Percentiles rank a stretch among this genome's conserved stretches.
phyloP scores from a whole-genome alignment of 805 yeast species.

The Gaillardinia entomophila region DNA sequence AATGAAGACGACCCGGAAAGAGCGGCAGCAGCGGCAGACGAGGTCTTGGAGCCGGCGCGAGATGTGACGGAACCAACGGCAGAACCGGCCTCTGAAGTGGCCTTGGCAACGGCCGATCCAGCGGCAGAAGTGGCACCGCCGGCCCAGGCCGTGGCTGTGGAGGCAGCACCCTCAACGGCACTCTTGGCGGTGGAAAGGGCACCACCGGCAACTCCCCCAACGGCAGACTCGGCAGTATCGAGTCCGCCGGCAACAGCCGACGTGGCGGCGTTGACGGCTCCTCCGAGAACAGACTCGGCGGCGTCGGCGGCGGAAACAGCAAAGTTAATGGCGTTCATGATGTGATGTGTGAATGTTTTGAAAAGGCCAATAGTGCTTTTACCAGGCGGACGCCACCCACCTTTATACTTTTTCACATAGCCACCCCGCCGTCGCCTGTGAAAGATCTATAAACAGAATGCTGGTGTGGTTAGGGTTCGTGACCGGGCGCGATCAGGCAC shows the following conservation, averaged over 20 bases:
- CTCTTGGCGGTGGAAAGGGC: slow-evolving; percentile 9
- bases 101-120: slow-evolving; percentile 6
- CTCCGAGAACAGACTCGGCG: slow-evolving; percentile 3
- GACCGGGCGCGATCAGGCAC: too few relatives aligned
- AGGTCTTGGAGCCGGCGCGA: slow-evolving; percentile 3
- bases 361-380: not conserved
- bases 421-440: too few relatives aligned
- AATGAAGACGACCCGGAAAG: slow-evolving; percentile 6
- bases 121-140: slow-evolving; percentile 11
- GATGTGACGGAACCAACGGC: slow-evolving; percentile 2
- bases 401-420: too few relatives aligned
- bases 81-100: slow-evolving; percentile 4
- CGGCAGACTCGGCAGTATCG: slow-evolving; percentile 7
- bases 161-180: slow-evolving; percentile 6
- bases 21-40: slow-evolving; percentile 6
- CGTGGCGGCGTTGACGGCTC: slow-evolving; percentile 5
- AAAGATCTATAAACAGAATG: too few relatives aligned
- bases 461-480: too few relatives aligned
- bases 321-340: slow-evolving; percentile 23
- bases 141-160: slow-evolving; percentile 4
- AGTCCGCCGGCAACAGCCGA: slow-evolving; percentile 7
- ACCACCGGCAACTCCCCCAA: slow-evolving; percentile 8
- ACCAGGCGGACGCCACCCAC: too few relatives aligned
- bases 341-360: not conserved
- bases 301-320: slow-evolving; percentile 12